A percentile compares a stretch with the other conserved stretches of the same genome.
Evolutionary conservation across 345 rosid species (phyloP).

Genomic region (Syzygium jambos): DNA sequence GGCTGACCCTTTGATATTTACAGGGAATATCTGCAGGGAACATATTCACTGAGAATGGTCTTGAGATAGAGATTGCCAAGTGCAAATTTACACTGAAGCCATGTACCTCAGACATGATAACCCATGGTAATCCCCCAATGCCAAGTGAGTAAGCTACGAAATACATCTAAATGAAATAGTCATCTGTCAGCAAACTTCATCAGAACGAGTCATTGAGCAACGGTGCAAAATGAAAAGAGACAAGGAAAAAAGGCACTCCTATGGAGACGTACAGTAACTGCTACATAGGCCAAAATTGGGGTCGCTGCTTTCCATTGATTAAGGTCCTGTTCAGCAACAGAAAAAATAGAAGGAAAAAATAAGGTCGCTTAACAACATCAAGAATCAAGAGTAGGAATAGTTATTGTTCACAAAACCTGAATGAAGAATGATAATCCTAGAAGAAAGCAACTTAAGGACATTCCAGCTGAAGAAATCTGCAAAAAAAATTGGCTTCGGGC

Average conservation of each 20-base stretch:
- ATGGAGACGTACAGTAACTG: constrained; percentile 16
- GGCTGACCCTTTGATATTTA: constrained; percentile 40
- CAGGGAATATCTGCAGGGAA: constrained; percentile 36
- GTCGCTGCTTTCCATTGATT: constrained; percentile 4
- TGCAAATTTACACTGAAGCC: background rate
- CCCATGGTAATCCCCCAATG: constrained; percentile 10
- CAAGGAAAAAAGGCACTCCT: background rate
- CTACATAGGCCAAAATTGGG: constrained; percentile 17
- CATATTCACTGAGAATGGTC: background rate
- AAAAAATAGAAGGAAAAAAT: background rate
- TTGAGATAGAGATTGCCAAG: background rate
- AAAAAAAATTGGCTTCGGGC: background rate
- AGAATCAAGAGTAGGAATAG: background rate
- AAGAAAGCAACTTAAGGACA: constrained; percentile 5
- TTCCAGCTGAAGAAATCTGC: constrained; percentile 11
- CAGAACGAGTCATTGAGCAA: background rate
- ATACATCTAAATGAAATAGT: constrained; percentile 1
- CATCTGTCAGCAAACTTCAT: background rate
- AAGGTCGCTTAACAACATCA: background rate
- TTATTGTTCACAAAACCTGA: constrained; percentile 3
- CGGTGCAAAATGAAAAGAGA: background rate
- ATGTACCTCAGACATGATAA: constrained; percentile 22
- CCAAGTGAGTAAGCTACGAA: constrained; percentile 1
- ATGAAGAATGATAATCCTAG: constrained; percentile 12
- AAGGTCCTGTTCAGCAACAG: constrained; percentile 2